Base-by-base conservation (phyloP, 2,329 filamentous ascomycete species). In the Trichothecium roseum region DNA sequence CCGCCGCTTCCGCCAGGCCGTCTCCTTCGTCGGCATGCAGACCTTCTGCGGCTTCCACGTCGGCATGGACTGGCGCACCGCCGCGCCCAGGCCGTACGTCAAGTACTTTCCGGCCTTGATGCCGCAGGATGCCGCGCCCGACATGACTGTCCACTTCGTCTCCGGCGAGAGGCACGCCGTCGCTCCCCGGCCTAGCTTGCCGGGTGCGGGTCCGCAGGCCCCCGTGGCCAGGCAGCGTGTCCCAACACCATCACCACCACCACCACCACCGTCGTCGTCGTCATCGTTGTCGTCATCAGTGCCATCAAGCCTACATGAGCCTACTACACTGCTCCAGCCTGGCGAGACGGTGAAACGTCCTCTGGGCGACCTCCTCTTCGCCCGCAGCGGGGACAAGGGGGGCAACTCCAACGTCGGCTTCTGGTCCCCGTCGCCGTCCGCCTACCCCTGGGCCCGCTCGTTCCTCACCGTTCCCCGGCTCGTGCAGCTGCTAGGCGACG, bases 401-500 rank as follows among this genome's bases (percentile, higher is more conserved):
- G 46, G 47, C 13, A 54, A 59, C 34, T 51, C 51, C 2, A 59
- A 56, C 37, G 42, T 57, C 7, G 55, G 55, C 5, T 50, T 59
- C 42, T 58, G 51, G 45, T 53, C 53, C 35, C 57, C 62, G 4
- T 53, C 56, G 2, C 43, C 51, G 26, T 43, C 45, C 1, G 57
- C 64, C 20, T 69, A 55, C 41, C 45, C 58, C 1, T 66, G 62
- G 59, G 47, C 65, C 9, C 53, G 55, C 10, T 41, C 40, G 3
- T 54, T 62, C 35, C 48, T 69, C 47, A 65, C 57, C 0, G 45
- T 45, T 3, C 40, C 46, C 4, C 54, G 49, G 12, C 43, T 69
- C 37, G 49, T 53, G 9, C 45, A 56, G 27, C 51, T 70, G 2
- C 50, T 69, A 1, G 64, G 54, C 1, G 51, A 62, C 8, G 66